Evolutionary conservation across 1,284 basidiomycete genomes (phyloP), one percentile per base, ranked within the genome.

Genomic region (Porogramme epimiltina): DNA sequence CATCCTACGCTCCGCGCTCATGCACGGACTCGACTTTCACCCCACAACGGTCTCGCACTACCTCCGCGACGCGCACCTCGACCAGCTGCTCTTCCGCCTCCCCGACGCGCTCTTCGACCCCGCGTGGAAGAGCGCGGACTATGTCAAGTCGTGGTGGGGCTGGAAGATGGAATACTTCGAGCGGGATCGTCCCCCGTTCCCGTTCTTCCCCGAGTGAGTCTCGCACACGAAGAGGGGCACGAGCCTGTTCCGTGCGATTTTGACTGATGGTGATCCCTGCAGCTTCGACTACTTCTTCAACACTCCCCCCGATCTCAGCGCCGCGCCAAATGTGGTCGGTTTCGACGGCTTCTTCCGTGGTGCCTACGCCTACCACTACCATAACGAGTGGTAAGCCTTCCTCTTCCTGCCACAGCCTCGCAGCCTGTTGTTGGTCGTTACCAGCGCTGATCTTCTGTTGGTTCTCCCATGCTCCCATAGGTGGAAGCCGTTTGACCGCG

Each of bases 401-500:
- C 47, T n/a, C 1, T 6, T 20, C n/a, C n/a, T n/a, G n/a, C n/a
- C n/a, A n/a, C n/a, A n/a, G 34, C 8, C 13, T 4, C n/a, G 34
- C 41, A 49, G 26, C 49, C 36, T 22, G 43, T 38, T 37, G n/a
- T 16, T n/a, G n/a, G n/a, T 37, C 34, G 5, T n/a, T n/a, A n/a
- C n/a, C n/a, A n/a, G n/a, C n/a, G n/a, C n/a, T n/a, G n/a, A n/a
- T n/a, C n/a, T n/a, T n/a, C n/a, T n/a, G n/a, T n/a, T 38, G 18
- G 6, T 10, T 22, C n/a, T n/a, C n/a, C n/a, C n/a, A n/a, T n/a
- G n/a, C 3, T 3, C 38, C 10, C 42, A 16, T 58, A 95, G 93
- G 92, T 96, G 95, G 94, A 85, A 90, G 55, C 91, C 93, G 2
- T 95, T 97, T 62, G 95, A 98, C 68, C 80, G 89, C 1, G 73